Evolutionary conservation across 2,329 filamentous ascomycete species (phyloP).

Genomic region (Celoporthe dispersa): DNA sequence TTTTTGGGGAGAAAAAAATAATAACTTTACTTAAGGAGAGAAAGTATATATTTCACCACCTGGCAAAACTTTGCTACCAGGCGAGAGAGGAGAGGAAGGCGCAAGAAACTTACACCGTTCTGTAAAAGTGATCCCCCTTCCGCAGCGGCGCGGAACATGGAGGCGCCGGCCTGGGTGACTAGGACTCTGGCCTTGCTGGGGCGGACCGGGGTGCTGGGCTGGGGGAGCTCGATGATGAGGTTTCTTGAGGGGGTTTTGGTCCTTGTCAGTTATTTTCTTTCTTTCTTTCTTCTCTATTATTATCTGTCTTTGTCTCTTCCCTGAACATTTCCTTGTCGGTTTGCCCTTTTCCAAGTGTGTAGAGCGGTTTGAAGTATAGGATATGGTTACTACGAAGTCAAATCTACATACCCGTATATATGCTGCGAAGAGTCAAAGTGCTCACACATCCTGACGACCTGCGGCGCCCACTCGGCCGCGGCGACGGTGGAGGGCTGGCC

Average conservation of each 20-base stretch:
- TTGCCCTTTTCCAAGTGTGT: background rate
- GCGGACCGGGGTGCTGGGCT: constrained; percentile 30
- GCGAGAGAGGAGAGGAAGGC: too few relatives aligned
- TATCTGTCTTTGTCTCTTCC: too few relatives aligned
- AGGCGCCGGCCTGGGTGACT: constrained; percentile 32
- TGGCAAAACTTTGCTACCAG: too few relatives aligned
- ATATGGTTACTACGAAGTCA: too few relatives aligned
- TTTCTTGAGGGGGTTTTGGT: constrained; percentile 24
- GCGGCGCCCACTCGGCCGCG: constrained; percentile 33
- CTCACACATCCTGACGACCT: constrained; percentile 29
- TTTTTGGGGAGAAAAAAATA: too few relatives aligned
- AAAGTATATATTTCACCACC: too few relatives aligned
- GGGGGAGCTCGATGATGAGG: constrained; percentile 35
- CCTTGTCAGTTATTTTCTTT: background rate
- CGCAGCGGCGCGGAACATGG: constrained; percentile 32
- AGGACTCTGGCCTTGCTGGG: constrained; percentile 34
- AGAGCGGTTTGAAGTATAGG: too few relatives aligned
- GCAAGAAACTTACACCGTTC: constrained; percentile 35
- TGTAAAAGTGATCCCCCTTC: constrained; percentile 35
- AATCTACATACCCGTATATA: constrained; percentile 32
- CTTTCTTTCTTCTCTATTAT: background rate
- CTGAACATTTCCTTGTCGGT: background rate
- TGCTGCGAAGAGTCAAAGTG: constrained; percentile 35
- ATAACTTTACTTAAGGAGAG: background rate
- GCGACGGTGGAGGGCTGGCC: constrained; percentile 33